A percentile compares a stretch with the other conserved stretches of the same genome.
phyloP scores from a whole-genome alignment of 257 asterid genomes.

The Salvia rosmarinus region DNA sequence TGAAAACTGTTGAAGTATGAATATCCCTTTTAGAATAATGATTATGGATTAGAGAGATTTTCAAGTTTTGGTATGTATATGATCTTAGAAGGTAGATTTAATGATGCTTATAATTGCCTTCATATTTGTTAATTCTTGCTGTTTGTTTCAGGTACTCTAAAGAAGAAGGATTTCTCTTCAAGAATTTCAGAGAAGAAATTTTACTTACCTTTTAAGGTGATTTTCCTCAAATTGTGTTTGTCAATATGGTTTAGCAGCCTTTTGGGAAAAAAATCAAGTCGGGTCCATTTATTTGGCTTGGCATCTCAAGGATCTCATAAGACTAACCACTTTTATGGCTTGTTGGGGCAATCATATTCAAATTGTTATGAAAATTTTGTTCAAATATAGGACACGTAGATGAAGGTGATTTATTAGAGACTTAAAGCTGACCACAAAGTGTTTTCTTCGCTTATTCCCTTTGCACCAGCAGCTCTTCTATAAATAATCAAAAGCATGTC shows the following conservation, averaged over 20 bases:
- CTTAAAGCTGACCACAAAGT: background rate
- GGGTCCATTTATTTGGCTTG: background rate
- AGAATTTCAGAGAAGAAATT: constrained; percentile 61
- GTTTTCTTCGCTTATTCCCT: constrained; percentile 3
- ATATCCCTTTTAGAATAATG: too few species aligned
- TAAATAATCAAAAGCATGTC: constrained; percentile 9
- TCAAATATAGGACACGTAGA: background rate
- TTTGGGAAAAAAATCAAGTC: too few species aligned
- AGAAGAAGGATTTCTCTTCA: constrained; percentile 75
- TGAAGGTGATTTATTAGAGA: background rate
- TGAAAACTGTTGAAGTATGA: constrained; percentile 10
- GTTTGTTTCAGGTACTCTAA: constrained; percentile 74
- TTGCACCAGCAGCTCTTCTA: background rate
- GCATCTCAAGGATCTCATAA: background rate
- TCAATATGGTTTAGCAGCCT: background rate
- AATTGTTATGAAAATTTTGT: background rate
- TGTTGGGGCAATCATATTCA: constrained; percentile 2
- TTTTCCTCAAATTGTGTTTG: constrained; percentile 21
- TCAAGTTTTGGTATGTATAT: too few species aligned
- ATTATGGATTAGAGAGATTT: too few species aligned
- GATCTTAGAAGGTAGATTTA: too few species aligned
- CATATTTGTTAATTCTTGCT: too few species aligned
- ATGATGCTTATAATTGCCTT: too few species aligned
- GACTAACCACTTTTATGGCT: constrained; percentile 2
- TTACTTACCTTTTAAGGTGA: constrained; percentile 82